These are phyloP conservation scores for Diaporthe sp. DNA, from an alignment of 2,329 filamentous ascomycete genomes.

Conservation along the genomic window DNA sequence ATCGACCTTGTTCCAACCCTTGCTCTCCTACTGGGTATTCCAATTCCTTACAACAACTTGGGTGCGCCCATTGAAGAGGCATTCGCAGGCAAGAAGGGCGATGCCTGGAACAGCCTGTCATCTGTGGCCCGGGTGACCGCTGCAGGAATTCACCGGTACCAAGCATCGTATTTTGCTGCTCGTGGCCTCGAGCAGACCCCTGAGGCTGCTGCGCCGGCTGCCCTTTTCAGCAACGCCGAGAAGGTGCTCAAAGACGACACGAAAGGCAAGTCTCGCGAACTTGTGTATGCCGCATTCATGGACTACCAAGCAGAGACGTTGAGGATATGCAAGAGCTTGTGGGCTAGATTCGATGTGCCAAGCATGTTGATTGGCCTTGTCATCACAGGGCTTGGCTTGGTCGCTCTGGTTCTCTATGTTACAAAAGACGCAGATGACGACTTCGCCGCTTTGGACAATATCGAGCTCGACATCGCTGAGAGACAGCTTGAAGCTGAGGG, in stretches of 20 bases:
- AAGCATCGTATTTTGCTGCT: constrained; percentile 83
- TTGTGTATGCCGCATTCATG: constrained; percentile 71
- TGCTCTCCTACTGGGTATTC: constrained; percentile 87
- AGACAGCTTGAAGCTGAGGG: constrained; percentile 67
- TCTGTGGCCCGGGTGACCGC: constrained; percentile 82
- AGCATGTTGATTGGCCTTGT: constrained; percentile 87
- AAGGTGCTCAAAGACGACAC: constrained; percentile 51
- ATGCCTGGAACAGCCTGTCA: constrained; percentile 83
- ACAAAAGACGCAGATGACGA: constrained; percentile 69
- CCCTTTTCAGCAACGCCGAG: constrained; percentile 71
- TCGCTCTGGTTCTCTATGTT: constrained; percentile 81
- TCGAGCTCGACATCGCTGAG: constrained; percentile 72
- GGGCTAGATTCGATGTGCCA: constrained; percentile 91
- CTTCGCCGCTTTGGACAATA: constrained; percentile 66
- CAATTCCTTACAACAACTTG: constrained; percentile 96
- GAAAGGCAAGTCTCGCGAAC: constrained; percentile 53
- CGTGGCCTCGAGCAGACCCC: constrained; percentile 76
- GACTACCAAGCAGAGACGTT: constrained; percentile 86
- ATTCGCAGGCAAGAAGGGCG: constrained; percentile 79
- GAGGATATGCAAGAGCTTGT: constrained; percentile 83
- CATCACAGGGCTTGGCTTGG: constrained; percentile 77
- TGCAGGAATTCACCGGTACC: constrained; percentile 91
- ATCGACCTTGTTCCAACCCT: constrained; percentile 97
- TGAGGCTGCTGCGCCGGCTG: constrained; percentile 66
- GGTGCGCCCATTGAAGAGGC: constrained; percentile 95